phyloP scores from a whole-genome alignment of 208 protist genomes.

The Acanthamoeba lenticulata region DNA sequence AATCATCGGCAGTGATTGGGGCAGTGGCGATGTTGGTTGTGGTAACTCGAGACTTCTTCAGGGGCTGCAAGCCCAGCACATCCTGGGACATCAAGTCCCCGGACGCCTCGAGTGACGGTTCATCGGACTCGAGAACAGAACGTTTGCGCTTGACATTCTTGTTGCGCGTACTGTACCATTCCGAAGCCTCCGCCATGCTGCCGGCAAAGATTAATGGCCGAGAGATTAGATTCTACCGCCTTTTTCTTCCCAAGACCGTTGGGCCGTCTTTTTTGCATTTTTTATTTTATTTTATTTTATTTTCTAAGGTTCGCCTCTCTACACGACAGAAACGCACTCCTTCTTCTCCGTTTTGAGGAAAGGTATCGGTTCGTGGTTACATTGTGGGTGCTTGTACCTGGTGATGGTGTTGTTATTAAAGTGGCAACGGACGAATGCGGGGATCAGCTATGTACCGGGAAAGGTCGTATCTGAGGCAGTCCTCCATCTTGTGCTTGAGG shows the following conservation, averaged over 20 bases:
- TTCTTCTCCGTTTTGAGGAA: conserved; percentile 34
- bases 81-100: neutral
- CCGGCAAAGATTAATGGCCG: no score
- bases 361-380: conserved; percentile 15
- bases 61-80: neutral
- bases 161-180: neutral
- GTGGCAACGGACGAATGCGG: neutral
- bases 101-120: neutral
- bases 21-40: neutral
- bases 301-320: neutral
- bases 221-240: no score
- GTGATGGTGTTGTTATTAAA: neutral
- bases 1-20: neutral
- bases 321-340: neutral
- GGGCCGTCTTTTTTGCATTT: neutral
- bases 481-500: conserved; percentile 60
- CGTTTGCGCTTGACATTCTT: neutral
- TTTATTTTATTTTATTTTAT: no score
- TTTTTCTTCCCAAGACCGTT: neutral
- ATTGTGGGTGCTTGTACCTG: conserved; percentile 24
- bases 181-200: no score
- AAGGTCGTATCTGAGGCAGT: conserved; percentile 4
- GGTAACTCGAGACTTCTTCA: neutral
- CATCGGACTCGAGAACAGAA: neutral
- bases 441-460: neutral